Percentiles rank a stretch among this genome's conserved stretches.
Conservation (phyloP, 2,329 filamentous ascomycete species). For the Alternaria arbusti region DNA sequence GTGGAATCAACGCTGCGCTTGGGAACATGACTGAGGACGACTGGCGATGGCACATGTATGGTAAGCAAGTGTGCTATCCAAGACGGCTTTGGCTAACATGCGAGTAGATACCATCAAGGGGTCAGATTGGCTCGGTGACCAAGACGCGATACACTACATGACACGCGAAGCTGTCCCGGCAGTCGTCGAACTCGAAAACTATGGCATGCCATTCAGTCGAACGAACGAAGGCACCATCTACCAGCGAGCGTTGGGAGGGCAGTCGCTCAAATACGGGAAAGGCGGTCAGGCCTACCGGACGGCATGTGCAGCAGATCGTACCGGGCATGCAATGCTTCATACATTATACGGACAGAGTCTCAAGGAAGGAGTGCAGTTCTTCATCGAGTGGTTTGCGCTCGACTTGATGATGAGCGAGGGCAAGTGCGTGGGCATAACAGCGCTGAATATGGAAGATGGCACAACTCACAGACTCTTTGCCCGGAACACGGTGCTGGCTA, state of each 20-base stretch:
- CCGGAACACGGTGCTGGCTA: constrained; percentile 57
- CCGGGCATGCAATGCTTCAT: constrained; percentile 59
- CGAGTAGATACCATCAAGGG: constrained; percentile 53
- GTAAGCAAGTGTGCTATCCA: constrained; percentile 49
- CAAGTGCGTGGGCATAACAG: constrained; percentile 55
- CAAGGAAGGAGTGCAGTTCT: constrained; percentile 57
- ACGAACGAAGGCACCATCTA: constrained; percentile 56
- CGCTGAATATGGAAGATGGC: constrained; percentile 58
- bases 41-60: constrained; percentile 67
- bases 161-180: constrained; percentile 61
- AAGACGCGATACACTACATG: constrained; percentile 68
- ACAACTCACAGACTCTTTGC: constrained; percentile 57
- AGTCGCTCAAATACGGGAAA: constrained; percentile 55
- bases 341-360: constrained; percentile 59
- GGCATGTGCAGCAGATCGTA: constrained; percentile 56
- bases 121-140: constrained; percentile 65
- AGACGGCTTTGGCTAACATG: not conserved
- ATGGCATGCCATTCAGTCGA: constrained; percentile 62
- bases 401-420: constrained; percentile 58
- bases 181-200: constrained; percentile 63
- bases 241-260: constrained; percentile 57
- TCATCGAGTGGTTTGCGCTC: constrained; percentile 59
- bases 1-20: constrained; percentile 66
- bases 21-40: constrained; percentile 64
- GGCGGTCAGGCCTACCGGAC: constrained; percentile 58